Base-by-base conservation (phyloP, 768 basidiomycete species). In the Lentinula lateritia region DNA sequence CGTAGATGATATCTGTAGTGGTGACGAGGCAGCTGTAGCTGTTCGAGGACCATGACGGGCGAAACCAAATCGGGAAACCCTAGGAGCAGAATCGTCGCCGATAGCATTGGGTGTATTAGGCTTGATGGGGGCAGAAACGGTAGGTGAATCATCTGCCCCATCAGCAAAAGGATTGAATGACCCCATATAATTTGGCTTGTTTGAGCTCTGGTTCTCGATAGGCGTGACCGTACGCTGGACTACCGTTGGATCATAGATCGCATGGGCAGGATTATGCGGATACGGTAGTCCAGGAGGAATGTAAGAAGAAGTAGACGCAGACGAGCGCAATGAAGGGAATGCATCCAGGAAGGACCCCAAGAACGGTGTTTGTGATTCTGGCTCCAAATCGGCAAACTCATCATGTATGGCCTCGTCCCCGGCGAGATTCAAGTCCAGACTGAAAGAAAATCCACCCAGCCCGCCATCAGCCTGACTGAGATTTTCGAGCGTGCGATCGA, bases 131-230 rank as follows among this genome's bases (percentile, higher is more conserved):
- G 76, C 64, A 28, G 69, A 64, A 16, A 67, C 70, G 18, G 76
- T 66, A 23, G 69, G 63, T n/a, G 72, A 65, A 10, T 85, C 85
- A 12, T 89, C 86, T 18, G 63, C 71, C 12, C 69, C 64, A 60
- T 92, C 89, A 9, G 83, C 85, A 66, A 93, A 93, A 0, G 92
- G 92, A 71, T 93, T 88, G 69, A 93, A 92, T 3, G 88, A 84
- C 0, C 90, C 90, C 3, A 84, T 77, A 68, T 92, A 92, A 64
- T 78, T 80, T 3, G 82, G 75, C 23, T 75, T 74, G 52, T 75
- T 76, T 16, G 76, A 74, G 1, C 79, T 71, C 61, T 81, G 82
- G 50, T 74, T 79, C 50, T 85, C 84, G 6, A 78, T 63, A 2
- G 76, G 64, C 13, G 70, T 64, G 5, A 77, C 71, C 20, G 78